Base-by-base conservation (phyloP, 768 basidiomycete genomes). In the Leccinum longicurvipes region DNA sequence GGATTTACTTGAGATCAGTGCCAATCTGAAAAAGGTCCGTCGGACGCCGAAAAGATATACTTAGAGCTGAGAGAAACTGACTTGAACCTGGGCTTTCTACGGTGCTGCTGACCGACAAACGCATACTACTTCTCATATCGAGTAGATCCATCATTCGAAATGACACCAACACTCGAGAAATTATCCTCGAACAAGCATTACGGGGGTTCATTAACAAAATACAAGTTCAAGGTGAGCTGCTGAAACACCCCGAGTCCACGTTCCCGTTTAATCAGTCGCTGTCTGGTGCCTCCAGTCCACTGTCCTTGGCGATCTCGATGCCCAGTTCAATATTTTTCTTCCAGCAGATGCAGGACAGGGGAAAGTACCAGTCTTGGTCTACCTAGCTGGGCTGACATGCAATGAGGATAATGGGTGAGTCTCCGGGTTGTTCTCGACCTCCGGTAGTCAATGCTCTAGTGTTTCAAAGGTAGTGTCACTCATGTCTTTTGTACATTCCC, bases 401-500 rank as follows among this genome's bases (percentile, higher is more conserved):
- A 94, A 84, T 9, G 94, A 97, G 71, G 94, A 99, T 67, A 98
- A 90, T 51, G 96, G 89, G 91, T 91, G 64, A 52, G 81, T 66
- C 21, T 32, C 29, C 29, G 23, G 29, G 14, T 31, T 19, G 28
- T 25, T 49, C 51, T 24, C 36, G 25, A 19, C n/a, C 41, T 29
- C 53, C 6, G 19, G 21, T 41, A 28, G 25, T 47, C 27, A 23
- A 28, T 32, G 24, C 15, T 19, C 32, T 10, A 28, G 23, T 6
- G 0, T n/a, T 39, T 23, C n/a, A n/a, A n/a, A n/a, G n/a, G n/a
- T 28, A 31, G 8, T 11, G 31, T 17, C 6, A 10, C 23, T 24
- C 27, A n/a, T 17, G 11, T 57, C 28, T 31, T 19, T 34, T 28
- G 23, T 28, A n/a, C 34, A 32, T 47, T 47, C 52, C 19, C 11